Percentiles rank a stretch among this genome's conserved stretches.
Evolutionary conservation across 164 flowering plant species (phyloP).

Genomic region (Vitis amurensis): DNA sequence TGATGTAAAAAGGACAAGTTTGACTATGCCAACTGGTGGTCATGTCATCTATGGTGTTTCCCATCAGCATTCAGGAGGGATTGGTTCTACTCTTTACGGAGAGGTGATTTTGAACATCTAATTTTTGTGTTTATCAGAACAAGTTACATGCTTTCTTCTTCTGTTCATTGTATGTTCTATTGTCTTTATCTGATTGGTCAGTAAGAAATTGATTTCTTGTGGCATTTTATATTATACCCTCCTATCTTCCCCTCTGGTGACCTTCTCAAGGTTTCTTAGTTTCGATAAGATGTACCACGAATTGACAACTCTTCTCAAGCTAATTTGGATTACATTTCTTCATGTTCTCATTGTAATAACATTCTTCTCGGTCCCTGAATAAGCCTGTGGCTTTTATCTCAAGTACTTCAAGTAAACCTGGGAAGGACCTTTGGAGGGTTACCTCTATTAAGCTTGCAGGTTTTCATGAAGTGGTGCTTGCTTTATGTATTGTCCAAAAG

Average conservation of each 20-base stretch:
- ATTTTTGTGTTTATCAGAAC: neutral
- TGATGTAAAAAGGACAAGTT: slow-evolving; percentile 40
- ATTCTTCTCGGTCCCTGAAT: too few species aligned
- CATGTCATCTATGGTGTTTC: slow-evolving; percentile 75
- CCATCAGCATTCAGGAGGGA: slow-evolving; percentile 83
- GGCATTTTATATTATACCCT: neutral
- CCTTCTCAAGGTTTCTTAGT: neutral
- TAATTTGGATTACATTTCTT: neutral
- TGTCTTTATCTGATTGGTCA: neutral
- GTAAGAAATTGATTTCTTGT: neutral
- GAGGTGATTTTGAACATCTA: slow-evolving; percentile 42
- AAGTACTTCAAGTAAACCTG: too few species aligned
- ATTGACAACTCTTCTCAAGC: neutral
- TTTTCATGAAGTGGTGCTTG: neutral
- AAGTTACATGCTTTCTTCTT: neutral
- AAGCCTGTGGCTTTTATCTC: too few species aligned
- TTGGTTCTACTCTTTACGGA: slow-evolving; percentile 64
- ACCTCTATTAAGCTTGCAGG: neutral
- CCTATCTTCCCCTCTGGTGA: neutral
- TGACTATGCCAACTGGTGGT: slow-evolving; percentile 57
- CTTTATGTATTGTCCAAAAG: neutral
- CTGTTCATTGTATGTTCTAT: neutral
- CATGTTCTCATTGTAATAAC: neutral
- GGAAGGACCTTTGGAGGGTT: neutral
- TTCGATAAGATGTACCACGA: neutral